phyloP scores from a whole-genome alignment of 768 basidiomycete genomes.

The Solioccasus polychromus region DNA sequence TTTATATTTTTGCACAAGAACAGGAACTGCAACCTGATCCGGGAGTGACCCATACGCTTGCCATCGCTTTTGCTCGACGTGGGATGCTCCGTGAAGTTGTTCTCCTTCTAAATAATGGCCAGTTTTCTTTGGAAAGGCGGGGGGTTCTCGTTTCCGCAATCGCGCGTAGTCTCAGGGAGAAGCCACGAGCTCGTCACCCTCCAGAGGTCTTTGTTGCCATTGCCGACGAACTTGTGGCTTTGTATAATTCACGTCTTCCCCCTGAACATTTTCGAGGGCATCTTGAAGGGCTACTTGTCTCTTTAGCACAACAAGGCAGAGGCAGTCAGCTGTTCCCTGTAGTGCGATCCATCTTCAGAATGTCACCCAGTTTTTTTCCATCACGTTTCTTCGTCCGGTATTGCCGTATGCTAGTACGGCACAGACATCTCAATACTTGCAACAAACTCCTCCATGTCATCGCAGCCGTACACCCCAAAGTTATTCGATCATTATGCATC shows the following conservation, averaged over 20 bases:
- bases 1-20: slow-evolving; percentile 33
- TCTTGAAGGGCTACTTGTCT: slow-evolving; percentile 44
- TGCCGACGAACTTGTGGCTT: slow-evolving; percentile 31
- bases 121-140: slow-evolving; percentile 29
- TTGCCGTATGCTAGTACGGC: slow-evolving; percentile 38
- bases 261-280: slow-evolving; percentile 39
- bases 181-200: slow-evolving; percentile 31
- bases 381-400: slow-evolving; percentile 35
- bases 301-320: slow-evolving; percentile 38
- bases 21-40: slow-evolving; percentile 23
- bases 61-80: slow-evolving; percentile 27
- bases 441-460: slow-evolving; percentile 28
- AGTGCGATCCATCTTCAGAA: slow-evolving; percentile 37
- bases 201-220: slow-evolving; percentile 32
- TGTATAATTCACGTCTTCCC: slow-evolving; percentile 37
- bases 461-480: slow-evolving; percentile 11
- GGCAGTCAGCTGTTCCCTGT: slow-evolving; percentile 37
- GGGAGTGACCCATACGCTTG: slow-evolving; percentile 29
- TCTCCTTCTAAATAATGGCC: slow-evolving; percentile 32
- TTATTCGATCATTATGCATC: slow-evolving; percentile 10
- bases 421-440: slow-evolving; percentile 39
- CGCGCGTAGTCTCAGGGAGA: slow-evolving; percentile 36
- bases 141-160: slow-evolving; percentile 40
- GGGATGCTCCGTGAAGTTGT: slow-evolving; percentile 28
- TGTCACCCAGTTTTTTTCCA: slow-evolving; percentile 40